phyloP scores from a whole-genome alignment of 805 yeast genomes.

The Cyberlindnera suaveolens region DNA sequence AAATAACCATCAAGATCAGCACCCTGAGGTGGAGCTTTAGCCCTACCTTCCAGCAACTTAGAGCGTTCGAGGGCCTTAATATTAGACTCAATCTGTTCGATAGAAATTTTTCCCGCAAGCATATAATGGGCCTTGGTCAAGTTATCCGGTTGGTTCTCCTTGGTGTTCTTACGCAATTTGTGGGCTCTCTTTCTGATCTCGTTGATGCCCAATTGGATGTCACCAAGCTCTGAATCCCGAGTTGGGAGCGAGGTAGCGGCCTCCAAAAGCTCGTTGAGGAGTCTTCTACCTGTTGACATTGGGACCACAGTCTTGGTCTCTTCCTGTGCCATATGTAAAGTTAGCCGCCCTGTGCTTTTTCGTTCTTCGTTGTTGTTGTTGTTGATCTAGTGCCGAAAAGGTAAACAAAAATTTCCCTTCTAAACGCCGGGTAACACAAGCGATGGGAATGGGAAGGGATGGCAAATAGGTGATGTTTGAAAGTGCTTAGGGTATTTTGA shows the following conservation, averaged over 20 bases:
- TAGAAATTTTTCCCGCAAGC: constrained; percentile 82
- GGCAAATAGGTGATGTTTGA: too few relatives aligned
- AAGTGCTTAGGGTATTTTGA: too few relatives aligned
- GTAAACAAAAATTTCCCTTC: too few relatives aligned
- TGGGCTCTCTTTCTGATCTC: constrained; percentile 70
- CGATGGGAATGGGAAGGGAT: too few relatives aligned
- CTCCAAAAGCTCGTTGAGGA: constrained; percentile 68
- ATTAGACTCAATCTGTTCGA: constrained; percentile 72
- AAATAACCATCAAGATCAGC: constrained; percentile 58
- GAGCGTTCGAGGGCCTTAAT: constrained; percentile 33
- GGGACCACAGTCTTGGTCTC: constrained; percentile 1
- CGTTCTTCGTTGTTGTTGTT: neutral
- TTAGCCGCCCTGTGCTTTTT: neutral
- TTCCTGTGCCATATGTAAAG: too few relatives aligned
- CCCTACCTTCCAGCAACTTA: constrained; percentile 25
- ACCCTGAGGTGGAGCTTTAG: constrained; percentile 13
- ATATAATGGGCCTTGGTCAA: constrained; percentile 80
- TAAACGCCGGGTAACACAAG: too few relatives aligned
- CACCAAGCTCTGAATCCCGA: constrained; percentile 59
- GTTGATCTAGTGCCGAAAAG: too few relatives aligned
- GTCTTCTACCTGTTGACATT: constrained; percentile 18
- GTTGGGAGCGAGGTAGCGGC: constrained; percentile 71
- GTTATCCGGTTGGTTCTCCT: constrained; percentile 30
- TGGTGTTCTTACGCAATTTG: constrained; percentile 41
- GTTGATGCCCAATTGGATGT: constrained; percentile 71